These are phyloP conservation scores for Parietichytrium sp. DNA, from an alignment of 108 stramenopile genomes.

Conservation along the genomic window DNA sequence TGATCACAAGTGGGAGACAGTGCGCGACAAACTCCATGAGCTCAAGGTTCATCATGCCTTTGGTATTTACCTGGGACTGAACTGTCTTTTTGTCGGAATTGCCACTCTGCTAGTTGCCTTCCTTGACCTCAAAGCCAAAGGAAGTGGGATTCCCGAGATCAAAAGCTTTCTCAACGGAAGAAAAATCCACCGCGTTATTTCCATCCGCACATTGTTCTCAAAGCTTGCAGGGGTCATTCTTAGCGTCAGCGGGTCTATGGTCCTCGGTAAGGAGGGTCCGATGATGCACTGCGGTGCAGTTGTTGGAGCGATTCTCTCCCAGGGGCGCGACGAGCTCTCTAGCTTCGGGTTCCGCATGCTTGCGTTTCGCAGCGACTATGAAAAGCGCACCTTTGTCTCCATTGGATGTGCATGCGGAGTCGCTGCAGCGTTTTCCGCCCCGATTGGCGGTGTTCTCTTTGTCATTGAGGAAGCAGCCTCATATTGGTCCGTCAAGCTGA, in stretches of 20 bases:
- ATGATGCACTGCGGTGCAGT: conserved; percentile 58
- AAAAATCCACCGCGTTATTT: conserved; percentile 77
- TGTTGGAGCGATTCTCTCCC: conserved; percentile 55
- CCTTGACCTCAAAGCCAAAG: conserved; percentile 84
- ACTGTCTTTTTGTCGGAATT: conserved; percentile 71
- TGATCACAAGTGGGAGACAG: neutral
- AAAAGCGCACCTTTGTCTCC: conserved; percentile 73
- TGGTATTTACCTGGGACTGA: conserved; percentile 72
- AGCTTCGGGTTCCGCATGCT: conserved; percentile 10
- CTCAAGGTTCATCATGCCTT: conserved; percentile 58
- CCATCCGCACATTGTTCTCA: conserved; percentile 84
- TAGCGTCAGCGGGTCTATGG: conserved; percentile 83
- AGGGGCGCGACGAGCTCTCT: conserved; percentile 43
- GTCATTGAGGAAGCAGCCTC: conserved; percentile 77
- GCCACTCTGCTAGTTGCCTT: conserved; percentile 74
- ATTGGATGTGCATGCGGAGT: conserved; percentile 84
- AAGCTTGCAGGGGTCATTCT: conserved; percentile 91
- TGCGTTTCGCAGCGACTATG: conserved; percentile 63
- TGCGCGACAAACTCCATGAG: neutral
- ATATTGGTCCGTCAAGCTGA: conserved; percentile 76
- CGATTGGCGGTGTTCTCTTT: conserved; percentile 83
- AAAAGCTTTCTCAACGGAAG: conserved; percentile 96
- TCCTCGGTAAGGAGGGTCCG: conserved; percentile 91
- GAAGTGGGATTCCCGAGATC: conserved; percentile 95
- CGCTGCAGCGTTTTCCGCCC: conserved; percentile 78